Conservation (phyloP, 805 yeast species). For the Monosporozyma yasuniensis region DNA sequence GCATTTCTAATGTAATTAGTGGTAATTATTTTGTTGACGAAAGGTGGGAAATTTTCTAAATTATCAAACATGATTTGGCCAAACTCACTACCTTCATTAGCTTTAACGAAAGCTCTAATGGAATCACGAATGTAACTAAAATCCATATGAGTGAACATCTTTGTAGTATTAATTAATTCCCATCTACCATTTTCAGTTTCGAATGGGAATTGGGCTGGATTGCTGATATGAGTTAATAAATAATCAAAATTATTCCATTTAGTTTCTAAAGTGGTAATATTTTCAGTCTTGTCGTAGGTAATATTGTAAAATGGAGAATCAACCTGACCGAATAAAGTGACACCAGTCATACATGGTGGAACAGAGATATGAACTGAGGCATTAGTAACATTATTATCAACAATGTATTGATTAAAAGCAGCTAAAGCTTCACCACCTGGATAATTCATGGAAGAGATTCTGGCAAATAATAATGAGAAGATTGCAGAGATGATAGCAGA, state of each 20-base stretch:
- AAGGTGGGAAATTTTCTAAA: slow-evolving; percentile 10
- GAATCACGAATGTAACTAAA: slow-evolving; percentile 14
- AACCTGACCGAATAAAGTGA: slow-evolving; percentile 62
- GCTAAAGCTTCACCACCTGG: slow-evolving; percentile 79
- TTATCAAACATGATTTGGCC: slow-evolving; percentile 9
- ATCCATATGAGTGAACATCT: slow-evolving; percentile 37
- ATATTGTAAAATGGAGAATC: slow-evolving; percentile 29
- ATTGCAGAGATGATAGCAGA: slow-evolving; percentile 31
- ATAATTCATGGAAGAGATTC: slow-evolving; percentile 65
- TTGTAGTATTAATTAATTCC: slow-evolving; percentile 34
- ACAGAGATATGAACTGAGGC: slow-evolving; percentile 63
- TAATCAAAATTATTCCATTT: slow-evolving; percentile 45
- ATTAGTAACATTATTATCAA: slow-evolving; percentile 19
- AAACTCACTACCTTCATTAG: neutral
- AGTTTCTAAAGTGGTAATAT: slow-evolving; percentile 27
- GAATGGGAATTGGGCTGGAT: neutral
- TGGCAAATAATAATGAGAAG: slow-evolving; percentile 44
- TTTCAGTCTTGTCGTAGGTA: slow-evolving; percentile 72
- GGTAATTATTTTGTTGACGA: slow-evolving; percentile 7
- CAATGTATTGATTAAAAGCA: slow-evolving; percentile 39
- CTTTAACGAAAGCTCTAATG: neutral
- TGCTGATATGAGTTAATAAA: slow-evolving; percentile 34
- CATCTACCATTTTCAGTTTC: slow-evolving; percentile 27
- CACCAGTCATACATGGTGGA: slow-evolving; percentile 82
- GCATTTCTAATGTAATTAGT: slow-evolving; percentile 5